Evolutionary conservation across 2,329 filamentous ascomycete genomes (phyloP).

Genomic region (Colletotrichum tabaci): DNA sequence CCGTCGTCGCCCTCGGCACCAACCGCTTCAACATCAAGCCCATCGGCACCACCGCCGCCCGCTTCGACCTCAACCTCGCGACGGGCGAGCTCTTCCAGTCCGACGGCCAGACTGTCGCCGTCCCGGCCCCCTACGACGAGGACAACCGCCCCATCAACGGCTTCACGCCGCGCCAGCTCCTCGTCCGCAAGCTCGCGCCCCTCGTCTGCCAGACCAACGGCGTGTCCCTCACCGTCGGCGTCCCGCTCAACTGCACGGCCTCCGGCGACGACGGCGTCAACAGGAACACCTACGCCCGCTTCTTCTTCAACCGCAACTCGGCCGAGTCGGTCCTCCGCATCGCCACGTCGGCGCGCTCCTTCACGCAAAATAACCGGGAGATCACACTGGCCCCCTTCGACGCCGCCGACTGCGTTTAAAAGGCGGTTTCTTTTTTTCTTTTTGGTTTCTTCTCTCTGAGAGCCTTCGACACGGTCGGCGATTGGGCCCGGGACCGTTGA

Average conservation of each 20-base stretch:
- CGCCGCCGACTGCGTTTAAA: conserved; percentile 10
- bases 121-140: conserved; percentile 21
- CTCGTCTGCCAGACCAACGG: conserved; percentile 16
- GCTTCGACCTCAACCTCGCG: conserved; percentile 37
- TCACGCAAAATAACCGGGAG: conserved; percentile 14
- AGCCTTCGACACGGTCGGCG: neutral
- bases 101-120: conserved; percentile 20
- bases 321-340: conserved; percentile 21
- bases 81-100: conserved; percentile 32
- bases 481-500: neutral
- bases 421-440: neutral
- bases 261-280: conserved; percentile 34
- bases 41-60: neutral
- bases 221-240: conserved; percentile 19
- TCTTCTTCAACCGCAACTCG: conserved; percentile 31
- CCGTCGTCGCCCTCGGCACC: conserved; percentile 11
- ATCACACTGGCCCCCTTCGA: conserved; percentile 19
- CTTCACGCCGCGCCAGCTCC: conserved; percentile 29
- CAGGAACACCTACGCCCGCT: conserved; percentile 17
- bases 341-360: conserved; percentile 6
- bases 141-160: conserved; percentile 29
- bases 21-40: conserved; percentile 31
- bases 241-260: conserved; percentile 27
- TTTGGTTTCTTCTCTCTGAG: too few species aligned
- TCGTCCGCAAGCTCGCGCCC: conserved; percentile 32